phyloP scores from a whole-genome alignment of 2,329 filamentous ascomycete species.

The Ceratocystis variospora region DNA sequence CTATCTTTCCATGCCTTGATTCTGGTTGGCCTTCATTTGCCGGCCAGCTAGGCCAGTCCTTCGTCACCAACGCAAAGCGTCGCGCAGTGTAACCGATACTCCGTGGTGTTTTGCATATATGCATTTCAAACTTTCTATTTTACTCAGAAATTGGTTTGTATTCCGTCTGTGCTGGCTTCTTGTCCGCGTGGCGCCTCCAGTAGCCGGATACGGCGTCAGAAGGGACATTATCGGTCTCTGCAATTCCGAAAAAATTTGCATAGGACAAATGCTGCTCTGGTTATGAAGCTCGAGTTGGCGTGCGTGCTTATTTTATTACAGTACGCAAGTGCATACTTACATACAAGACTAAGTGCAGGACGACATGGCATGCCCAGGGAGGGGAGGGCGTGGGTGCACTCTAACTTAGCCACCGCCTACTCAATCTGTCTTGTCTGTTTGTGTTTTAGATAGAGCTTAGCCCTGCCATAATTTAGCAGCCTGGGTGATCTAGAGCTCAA shows the following conservation, averaged over 20 bases:
- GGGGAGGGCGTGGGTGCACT: background rate
- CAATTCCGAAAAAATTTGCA: background rate
- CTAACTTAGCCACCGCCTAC: background rate
- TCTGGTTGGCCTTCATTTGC: background rate
- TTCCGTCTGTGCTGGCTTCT: background rate
- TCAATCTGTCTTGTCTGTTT: too few relatives aligned
- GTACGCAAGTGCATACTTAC: background rate
- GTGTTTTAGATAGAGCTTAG: background rate
- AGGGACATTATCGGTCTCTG: background rate
- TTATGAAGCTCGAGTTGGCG: background rate
- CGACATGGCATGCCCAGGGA: background rate
- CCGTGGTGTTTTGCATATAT: conserved; percentile 1
- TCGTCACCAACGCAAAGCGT: background rate
- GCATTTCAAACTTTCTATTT: background rate
- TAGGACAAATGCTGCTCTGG: background rate
- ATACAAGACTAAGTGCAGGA: background rate
- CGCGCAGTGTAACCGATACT: background rate
- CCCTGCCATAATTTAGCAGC: background rate
- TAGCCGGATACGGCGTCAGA: conserved; percentile 12
- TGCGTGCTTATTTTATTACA: background rate
- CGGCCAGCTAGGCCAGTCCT: background rate
- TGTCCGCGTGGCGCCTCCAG: conserved; percentile 14
- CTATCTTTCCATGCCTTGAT: background rate
- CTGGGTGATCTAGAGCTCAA: background rate
- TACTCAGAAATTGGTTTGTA: conserved; percentile 2